These are phyloP conservation scores for Metschnikowia rubicola DNA, from an alignment of 805 yeast species.

Conservation along the genomic window DNA sequence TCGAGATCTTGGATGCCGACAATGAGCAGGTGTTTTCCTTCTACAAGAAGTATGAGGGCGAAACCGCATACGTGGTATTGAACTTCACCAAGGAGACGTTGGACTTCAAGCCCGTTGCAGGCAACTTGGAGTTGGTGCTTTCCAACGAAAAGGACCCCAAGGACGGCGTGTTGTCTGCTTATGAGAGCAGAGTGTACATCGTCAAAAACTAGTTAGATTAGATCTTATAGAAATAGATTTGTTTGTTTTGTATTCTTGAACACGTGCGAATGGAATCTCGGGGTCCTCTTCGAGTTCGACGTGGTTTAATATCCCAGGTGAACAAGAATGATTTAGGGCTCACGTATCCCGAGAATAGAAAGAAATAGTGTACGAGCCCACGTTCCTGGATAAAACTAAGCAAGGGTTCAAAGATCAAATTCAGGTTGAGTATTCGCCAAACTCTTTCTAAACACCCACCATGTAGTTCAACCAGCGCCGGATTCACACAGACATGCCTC, in stretches of 20 bases:
- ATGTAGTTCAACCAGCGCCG: no score
- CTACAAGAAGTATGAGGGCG: slow-evolving; percentile 33
- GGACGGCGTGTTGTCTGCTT: slow-evolving; percentile 33
- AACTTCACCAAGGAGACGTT: slow-evolving; percentile 21
- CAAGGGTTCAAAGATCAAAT: no score
- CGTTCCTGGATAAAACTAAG: no score
- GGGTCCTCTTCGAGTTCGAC: neutral
- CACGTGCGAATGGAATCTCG: no score
- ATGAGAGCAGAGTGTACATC: slow-evolving; percentile 44
- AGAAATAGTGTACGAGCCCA: no score
- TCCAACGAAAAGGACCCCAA: slow-evolving; percentile 27
- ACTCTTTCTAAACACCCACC: no score
- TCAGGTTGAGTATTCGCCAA: no score
- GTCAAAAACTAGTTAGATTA: slow-evolving; percentile 8
- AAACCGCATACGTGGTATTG: slow-evolving; percentile 23
- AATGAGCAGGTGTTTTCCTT: slow-evolving; percentile 40
- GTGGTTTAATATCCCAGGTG: no score
- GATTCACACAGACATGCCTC: no score
- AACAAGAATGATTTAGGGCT: no score
- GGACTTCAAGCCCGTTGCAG: slow-evolving; percentile 30
- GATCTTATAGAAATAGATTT: neutral
- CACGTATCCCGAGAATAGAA: no score
- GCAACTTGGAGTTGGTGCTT: slow-evolving; percentile 27
- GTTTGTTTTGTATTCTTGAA: neutral
- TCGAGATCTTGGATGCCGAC: slow-evolving; percentile 42